phyloP scores from a whole-genome alignment of 768 basidiomycete species.

The Coprinopsis sp. region DNA sequence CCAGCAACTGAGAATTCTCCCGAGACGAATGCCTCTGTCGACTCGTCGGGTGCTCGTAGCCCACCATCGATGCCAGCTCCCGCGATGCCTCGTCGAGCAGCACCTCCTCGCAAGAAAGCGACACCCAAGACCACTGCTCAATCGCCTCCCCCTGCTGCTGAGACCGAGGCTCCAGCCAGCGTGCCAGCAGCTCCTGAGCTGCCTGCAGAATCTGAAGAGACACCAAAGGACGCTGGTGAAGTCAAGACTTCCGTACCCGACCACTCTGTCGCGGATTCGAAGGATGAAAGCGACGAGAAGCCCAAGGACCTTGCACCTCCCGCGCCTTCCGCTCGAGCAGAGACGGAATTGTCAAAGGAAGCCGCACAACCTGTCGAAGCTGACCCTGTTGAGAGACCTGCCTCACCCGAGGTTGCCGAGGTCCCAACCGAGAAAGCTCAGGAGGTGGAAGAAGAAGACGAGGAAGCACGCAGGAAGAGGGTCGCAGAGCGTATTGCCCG shows the following conservation, averaged over 20 bases:
- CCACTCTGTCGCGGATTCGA: too few species aligned
- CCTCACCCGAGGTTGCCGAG: slow-evolving; percentile 1
- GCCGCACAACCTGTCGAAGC: too few species aligned
- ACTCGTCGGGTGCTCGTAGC: slow-evolving; percentile 28
- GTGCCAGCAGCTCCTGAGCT: background rate
- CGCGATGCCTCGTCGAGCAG: slow-evolving; percentile 66
- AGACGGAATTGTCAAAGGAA: too few species aligned
- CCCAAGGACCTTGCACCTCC: too few species aligned
- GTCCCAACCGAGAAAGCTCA: background rate
- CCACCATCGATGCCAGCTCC: slow-evolving; percentile 69
- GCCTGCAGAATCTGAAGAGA: slow-evolving; percentile 1
- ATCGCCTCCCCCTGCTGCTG: background rate
- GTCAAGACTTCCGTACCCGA: too few species aligned
- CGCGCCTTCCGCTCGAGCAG: too few species aligned
- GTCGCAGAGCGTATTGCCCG: slow-evolving; percentile 62
- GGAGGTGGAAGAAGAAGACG: slow-evolving; percentile 26
- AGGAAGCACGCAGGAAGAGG: slow-evolving; percentile 48
- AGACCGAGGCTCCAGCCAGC: slow-evolving; percentile 2
- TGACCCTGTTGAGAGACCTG: background rate
- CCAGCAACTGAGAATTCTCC: background rate
- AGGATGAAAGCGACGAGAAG: too few species aligned
- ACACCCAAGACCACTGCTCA: slow-evolving; percentile 18
- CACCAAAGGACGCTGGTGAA: background rate
- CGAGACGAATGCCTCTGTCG: slow-evolving; percentile 22
- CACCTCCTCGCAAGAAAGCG: slow-evolving; percentile 59